Evolutionary conservation across 2,329 filamentous ascomycete species (phyloP).

Genomic region (Cordyceps cicadae): DNA sequence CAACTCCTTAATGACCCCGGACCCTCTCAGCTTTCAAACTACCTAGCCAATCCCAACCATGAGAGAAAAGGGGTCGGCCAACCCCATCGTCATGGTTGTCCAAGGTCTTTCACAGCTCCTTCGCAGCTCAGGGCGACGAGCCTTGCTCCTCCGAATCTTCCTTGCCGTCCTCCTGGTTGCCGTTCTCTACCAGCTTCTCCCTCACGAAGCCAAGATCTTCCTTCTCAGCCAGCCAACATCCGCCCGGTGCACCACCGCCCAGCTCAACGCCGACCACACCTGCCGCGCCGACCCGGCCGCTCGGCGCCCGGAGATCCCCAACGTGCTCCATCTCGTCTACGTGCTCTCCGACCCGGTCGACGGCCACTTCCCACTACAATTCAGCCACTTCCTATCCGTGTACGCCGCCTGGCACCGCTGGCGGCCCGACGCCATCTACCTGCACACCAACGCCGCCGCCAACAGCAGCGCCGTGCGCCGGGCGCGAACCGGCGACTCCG

Average conservation of each 20-base stretch:
- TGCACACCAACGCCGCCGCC: constrained; percentile 20
- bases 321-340: constrained; percentile 20
- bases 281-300: neutral
- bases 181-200: neutral
- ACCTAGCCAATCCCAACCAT: neutral
- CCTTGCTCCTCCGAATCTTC: neutral
- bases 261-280: neutral
- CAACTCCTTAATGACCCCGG: no score
- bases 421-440: constrained; percentile 18
- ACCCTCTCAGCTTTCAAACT: neutral
- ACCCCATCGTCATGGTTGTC: neutral
- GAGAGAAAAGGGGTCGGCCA: neutral
- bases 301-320: constrained; percentile 15
- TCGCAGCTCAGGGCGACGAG: neutral
- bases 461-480: constrained; percentile 25
- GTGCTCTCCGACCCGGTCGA: constrained; percentile 14
- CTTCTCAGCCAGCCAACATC: neutral
- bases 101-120: neutral
- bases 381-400: constrained; percentile 20
- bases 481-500: constrained; percentile 10
- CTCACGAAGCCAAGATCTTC: neutral
- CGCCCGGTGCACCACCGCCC: neutral
- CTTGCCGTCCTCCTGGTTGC: neutral
- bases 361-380: constrained; percentile 17
- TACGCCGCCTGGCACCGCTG: constrained; percentile 18